These are phyloP conservation scores for Metschnikowia colocasiae DNA, from an alignment of 805 yeast genomes.

Conservation along the genomic window DNA sequence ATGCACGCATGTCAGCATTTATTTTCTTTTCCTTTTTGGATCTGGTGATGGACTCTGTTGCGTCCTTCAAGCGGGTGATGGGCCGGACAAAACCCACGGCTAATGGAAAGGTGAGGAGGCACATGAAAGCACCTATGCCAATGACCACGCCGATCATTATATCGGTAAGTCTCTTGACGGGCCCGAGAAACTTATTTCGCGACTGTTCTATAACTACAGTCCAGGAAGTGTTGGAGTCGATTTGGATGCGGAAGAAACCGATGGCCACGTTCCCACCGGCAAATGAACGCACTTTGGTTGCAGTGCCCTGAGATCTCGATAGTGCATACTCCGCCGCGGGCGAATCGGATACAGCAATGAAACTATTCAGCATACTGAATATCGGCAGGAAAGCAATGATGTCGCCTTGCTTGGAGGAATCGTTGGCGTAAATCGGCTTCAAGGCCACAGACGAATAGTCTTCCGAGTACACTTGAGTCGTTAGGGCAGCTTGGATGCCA, in stretches of 20 bases:
- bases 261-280: constrained; percentile 29
- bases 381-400: constrained; percentile 47
- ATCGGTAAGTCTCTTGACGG: constrained; percentile 57
- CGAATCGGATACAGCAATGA: constrained; percentile 24
- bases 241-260: constrained; percentile 29
- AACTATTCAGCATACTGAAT: constrained; percentile 26
- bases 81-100: constrained; percentile 86
- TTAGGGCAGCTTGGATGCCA: constrained; percentile 27
- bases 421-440: constrained; percentile 28
- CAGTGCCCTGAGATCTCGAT: constrained; percentile 25
- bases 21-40: constrained; percentile 29
- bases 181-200: constrained; percentile 54
- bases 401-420: constrained; percentile 29
- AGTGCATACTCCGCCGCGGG: constrained; percentile 30
- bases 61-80: constrained; percentile 70
- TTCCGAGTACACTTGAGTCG: constrained; percentile 12
- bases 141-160: constrained; percentile 76
- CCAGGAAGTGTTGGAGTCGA: constrained; percentile 51
- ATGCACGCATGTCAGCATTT: background rate
- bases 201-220: constrained; percentile 69
- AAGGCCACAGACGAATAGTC: constrained; percentile 34
- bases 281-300: constrained; percentile 23
- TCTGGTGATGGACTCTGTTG: constrained; percentile 67
- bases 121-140: constrained; percentile 72
- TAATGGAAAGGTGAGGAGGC: constrained; percentile 72